Evolutionary conservation across 1,284 basidiomycete genomes (phyloP), one percentile per base, ranked within the genome.

Genomic region (Apiotrichum laibachii): DNA sequence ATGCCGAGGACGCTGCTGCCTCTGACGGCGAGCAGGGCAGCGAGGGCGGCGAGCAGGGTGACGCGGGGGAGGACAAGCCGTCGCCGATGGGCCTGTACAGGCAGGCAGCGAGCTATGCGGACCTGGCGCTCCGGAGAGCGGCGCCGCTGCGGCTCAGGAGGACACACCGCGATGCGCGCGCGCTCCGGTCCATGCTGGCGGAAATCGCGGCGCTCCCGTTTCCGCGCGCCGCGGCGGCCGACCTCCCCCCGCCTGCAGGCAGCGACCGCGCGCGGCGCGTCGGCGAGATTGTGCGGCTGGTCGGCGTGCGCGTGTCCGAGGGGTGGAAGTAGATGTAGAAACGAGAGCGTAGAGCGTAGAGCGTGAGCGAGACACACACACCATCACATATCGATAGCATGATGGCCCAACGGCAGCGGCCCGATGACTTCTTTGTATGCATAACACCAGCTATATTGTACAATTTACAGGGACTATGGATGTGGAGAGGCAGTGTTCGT

Each of bases 291-390:
- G 62, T 75, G 40, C 68, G 68, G 39, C 60, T 72, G 1, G 70
- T 72, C 5, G 71, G 72, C 19, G 66, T 74, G 13, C 62, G 71
- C 7, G 67, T 72, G 4, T 63, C 66, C 18, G 68, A 69, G 55
- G 63, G 67, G 0, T 75, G 72, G 72, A 52, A 53, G 47, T 72
- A 56, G 40, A 34, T 4, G 7, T 31, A 31, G 26, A 31, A 7
- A 31, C n/a, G 34, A 50, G 49, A 19, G 6, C 34, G 31, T 21
- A 19, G 12, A 48, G 46, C 3, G 40, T 8, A 16, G 11, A 42
- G 40, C 8, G 8, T 8, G n/a, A 18, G 40, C 11, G n/a, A 21
- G 49, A 21, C 39, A 43, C 1, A 16, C 10, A 37, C 40, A 42
- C 16, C 39, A 40, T 40, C 39, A 16, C 39, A 37, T 16, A 11